Evolutionary conservation across 116 monocot species (phyloP), one percentile per base, ranked within the genome.

Genomic region (Dioscorea cayenensis): DNA sequence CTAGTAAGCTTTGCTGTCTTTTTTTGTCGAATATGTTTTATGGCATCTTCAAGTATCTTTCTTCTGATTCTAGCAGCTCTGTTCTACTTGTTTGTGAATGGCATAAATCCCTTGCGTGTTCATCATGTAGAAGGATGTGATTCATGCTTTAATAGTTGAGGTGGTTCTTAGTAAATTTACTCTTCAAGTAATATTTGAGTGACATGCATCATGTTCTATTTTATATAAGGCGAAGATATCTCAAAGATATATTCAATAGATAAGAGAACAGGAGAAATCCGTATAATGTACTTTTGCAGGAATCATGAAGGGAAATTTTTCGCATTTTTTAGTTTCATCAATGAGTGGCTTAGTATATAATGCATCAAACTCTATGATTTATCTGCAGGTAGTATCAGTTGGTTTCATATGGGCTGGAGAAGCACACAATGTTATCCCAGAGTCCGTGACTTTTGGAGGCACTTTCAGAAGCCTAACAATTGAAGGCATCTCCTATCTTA

Each of bases 381-480:
- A 6, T 64, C 36, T 72, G 14, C 78, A 85, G 81, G 77, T 88
- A n/a, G 81, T 86, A 59, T 68, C 85, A 63, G 78, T 80, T 49
- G 77, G 77, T 2, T 79, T 64, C 38, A 66, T 84, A 29, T 60
- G 72, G 18, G 82, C 67, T 68, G 73, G 78, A 71, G 75, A 80
- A 73, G 65, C 77, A 7, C 36, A 63, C 36, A 78, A 83, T 70
- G 80, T 69, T 19, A 79, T 90, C 52, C 81, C 79, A 35, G 82
- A 86, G 25, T 66, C 68, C n/a, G 82, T 86, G 35, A 76, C 77
- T 12, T 76, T 87, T 73, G 84, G 82, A 71, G 84, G 84, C 66
- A 80, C 80, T 38, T 83, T 87, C 58, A 85, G 87, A 35, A 85
- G 89, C n/a, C 72, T 78, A 77, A 85, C 79, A 32, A 80, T 71